Evolutionary conservation across 108 stramenopile species (phyloP).

Genomic region (Mediolabrus comicus): DNA sequence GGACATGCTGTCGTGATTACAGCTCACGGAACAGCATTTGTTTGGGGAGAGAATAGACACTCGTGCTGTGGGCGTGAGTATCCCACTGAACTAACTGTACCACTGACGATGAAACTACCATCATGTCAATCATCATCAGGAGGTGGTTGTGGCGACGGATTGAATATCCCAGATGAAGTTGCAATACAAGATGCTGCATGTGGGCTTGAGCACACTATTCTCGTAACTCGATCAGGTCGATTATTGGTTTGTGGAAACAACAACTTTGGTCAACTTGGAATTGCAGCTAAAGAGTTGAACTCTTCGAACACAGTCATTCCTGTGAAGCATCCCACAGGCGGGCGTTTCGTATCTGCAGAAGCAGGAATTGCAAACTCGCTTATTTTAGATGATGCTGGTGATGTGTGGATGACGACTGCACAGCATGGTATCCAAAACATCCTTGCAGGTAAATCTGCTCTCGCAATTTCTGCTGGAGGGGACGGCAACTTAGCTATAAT

Average conservation of each 20-base stretch:
- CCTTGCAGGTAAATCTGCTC: constrained; percentile 33
- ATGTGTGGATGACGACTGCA: constrained; percentile 59
- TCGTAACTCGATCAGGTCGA: constrained; percentile 57
- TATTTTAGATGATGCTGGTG: constrained; percentile 58
- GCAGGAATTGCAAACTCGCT: constrained; percentile 58
- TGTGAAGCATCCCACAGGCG: constrained; percentile 47
- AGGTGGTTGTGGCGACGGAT: background rate
- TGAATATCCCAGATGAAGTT: constrained; percentile 54
- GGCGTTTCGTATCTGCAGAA: constrained; percentile 51
- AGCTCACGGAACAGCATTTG: constrained; percentile 63
- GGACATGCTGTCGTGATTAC: constrained; percentile 74
- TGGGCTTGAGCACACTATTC: constrained; percentile 59
- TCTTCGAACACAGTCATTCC: constrained; percentile 6
- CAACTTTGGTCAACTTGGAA: constrained; percentile 54
- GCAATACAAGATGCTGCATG: constrained; percentile 66
- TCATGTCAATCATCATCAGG: background rate
- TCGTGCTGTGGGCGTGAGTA: constrained; percentile 67
- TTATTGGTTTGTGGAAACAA: constrained; percentile 71
- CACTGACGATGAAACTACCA: constrained; percentile 54
- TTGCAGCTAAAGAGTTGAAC: constrained; percentile 11
- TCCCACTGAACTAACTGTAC: constrained; percentile 48
- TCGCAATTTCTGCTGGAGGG: constrained; percentile 64
- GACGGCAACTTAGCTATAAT: constrained; percentile 47
- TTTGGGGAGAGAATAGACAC: constrained; percentile 65
- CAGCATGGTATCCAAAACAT: constrained; percentile 22